Percentiles rank a stretch among this genome's conserved stretches.
phyloP scores from a whole-genome alignment of 331 rosid species.

The Cydonia oblonga region DNA sequence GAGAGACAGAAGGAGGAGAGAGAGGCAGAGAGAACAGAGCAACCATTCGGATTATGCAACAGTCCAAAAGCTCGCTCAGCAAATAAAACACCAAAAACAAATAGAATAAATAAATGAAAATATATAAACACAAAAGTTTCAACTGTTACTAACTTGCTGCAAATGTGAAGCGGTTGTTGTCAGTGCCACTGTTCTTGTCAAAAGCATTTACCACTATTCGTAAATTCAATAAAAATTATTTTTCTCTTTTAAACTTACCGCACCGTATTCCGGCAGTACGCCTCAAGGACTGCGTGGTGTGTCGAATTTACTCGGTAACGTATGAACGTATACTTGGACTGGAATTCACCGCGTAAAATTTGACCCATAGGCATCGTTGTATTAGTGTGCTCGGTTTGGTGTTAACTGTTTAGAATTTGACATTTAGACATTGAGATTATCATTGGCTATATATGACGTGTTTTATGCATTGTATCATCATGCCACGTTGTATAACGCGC shows the following conservation, averaged over 20 bases:
- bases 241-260: background rate
- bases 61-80: conserved; percentile 35
- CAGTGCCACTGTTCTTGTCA: background rate
- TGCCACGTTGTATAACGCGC: background rate
- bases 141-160: background rate
- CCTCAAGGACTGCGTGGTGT: background rate
- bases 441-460: background rate
- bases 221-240: background rate
- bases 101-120: background rate
- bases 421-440: too few species aligned
- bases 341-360: too few species aligned
- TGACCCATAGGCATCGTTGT: background rate
- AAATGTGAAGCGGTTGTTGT: background rate
- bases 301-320: background rate
- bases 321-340: background rate
- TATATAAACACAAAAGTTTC: background rate
- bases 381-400: background rate
- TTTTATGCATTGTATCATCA: background rate
- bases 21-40: conserved; percentile 6
- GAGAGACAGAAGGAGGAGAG: conserved; percentile 34
- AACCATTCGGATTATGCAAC: conserved; percentile 38
- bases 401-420: too few species aligned
- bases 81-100: conserved; percentile 19
- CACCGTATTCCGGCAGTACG: background rate
- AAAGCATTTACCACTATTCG: background rate